A percentile compares a stretch with the other conserved stretches of the same genome.
Conservation (phyloP, 371 early-diverging fungal genomes). For the Rhizopus stolonifer region DNA sequence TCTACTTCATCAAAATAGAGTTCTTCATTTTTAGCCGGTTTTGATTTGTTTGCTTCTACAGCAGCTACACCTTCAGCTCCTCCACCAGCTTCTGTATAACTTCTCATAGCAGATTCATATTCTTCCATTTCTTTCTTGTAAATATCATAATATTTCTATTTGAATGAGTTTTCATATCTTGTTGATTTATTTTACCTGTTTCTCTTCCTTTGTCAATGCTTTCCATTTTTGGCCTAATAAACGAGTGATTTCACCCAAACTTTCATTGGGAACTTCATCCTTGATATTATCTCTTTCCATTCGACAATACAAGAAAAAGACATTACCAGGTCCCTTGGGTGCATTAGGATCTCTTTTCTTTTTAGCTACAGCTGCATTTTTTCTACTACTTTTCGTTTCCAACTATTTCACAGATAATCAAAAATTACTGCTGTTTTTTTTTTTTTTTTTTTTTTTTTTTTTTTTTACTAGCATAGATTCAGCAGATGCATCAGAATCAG, state of each 20-base stretch:
- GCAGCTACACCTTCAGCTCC: constrained; percentile 27
- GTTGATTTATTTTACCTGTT: constrained; percentile 22
- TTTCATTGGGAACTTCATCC: constrained; percentile 48
- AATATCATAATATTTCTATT: constrained; percentile 18
- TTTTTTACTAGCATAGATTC: constrained; percentile 23
- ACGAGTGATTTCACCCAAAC: constrained; percentile 41
- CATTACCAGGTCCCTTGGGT: constrained; percentile 58
- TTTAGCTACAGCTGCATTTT: constrained; percentile 9
- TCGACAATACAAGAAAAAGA: constrained; percentile 58
- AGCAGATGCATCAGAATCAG: constrained; percentile 27
- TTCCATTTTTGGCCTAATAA: constrained; percentile 49
- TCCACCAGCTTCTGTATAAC: constrained; percentile 26
- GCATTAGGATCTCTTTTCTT: constrained; percentile 59
- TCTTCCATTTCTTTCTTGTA: constrained; percentile 22
- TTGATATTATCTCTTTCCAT: constrained; percentile 50
- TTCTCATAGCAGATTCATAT: constrained; percentile 25
- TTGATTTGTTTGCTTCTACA: constrained; percentile 15
- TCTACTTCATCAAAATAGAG: constrained; percentile 17
- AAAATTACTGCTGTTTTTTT: background rate
- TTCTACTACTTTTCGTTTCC: constrained; percentile 1
- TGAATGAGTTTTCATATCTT: background rate
- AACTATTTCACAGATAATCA: constrained; percentile 8
- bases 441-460: background rate
- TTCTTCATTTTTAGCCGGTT: constrained; percentile 9
- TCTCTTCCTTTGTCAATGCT: constrained; percentile 34